Conservation (phyloP, 805 yeast species). For the Blastobotrys peoriensis region DNA sequence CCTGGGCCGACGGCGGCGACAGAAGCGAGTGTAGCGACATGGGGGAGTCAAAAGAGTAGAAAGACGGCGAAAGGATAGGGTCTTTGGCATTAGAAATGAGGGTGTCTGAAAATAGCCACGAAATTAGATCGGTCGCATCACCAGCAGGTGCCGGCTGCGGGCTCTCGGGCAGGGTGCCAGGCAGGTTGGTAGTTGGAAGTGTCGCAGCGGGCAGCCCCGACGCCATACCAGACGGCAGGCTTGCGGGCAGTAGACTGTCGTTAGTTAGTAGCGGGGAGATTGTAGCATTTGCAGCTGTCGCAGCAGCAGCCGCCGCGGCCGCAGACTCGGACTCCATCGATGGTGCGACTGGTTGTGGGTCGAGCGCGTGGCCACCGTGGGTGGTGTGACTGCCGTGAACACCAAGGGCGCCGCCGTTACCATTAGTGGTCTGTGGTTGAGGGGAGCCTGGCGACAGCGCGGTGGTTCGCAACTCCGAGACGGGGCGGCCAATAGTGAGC, state of each 20-base stretch:
- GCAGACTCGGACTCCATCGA: not conserved
- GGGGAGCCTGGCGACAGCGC: slow-evolving; percentile 6
- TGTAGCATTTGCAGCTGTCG: not conserved
- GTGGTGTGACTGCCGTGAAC: too few species aligned
- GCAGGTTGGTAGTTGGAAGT: slow-evolving; percentile 1
- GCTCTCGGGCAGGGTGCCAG: slow-evolving; percentile 2
- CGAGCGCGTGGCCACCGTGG: too few species aligned
- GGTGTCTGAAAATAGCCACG: slow-evolving; percentile 34
- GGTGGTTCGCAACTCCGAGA: slow-evolving; percentile 13
- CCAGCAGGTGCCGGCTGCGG: not conserved
- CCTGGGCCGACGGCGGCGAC: slow-evolving; percentile 32
- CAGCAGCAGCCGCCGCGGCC: slow-evolving; percentile 3
- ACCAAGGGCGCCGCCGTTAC: too few species aligned
- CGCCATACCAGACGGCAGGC: not conserved
- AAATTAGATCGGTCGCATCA: slow-evolving; percentile 25
- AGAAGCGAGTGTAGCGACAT: slow-evolving; percentile 35
- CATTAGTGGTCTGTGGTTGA: too few species aligned
- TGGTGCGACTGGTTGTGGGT: too few species aligned
- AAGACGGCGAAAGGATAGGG: slow-evolving; percentile 22
- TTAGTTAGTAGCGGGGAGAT: not conserved
- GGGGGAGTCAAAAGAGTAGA: slow-evolving; percentile 32
- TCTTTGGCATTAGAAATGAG: slow-evolving; percentile 25
- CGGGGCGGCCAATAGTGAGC: slow-evolving; percentile 4
- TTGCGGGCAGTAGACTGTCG: not conserved
- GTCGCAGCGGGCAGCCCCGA: not conserved